Base-by-base conservation (phyloP, 371 early-diverging fungal genomes). In the Mucor saturninus region DNA sequence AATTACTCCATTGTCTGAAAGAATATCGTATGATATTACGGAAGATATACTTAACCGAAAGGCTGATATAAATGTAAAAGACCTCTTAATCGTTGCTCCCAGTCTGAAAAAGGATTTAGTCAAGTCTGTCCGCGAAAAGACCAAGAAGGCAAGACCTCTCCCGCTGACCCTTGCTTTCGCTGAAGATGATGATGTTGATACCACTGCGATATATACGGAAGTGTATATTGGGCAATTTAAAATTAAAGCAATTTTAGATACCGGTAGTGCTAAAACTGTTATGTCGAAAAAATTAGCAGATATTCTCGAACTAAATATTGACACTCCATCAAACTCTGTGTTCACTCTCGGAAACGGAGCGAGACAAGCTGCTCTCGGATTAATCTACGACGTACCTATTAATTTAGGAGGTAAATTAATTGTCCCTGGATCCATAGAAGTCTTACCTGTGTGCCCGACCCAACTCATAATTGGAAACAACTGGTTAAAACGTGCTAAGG, bases 311-410 rank as follows among this genome's bases (percentile, higher is more conserved):
- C 13, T 60, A 13, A 13, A 9, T 14, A 60, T 60, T 5, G 61
- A 60, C 26, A 21, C 61, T 9, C 52, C 61, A 4, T 53, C 61
- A 9, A 43, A 5, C 0, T 15, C 11, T 10, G 32, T 60, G 0
- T 60, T 60, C 21, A 53, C 53, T n/a, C n/a, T 60, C 0, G 61
- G 61, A 10, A 60, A 60, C 26, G 26, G 32, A 1, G 30, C 53
- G 3, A 52, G 51, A 9, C 61, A 60, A 53, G 40, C 54, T 2
- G 40, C 53, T 9, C 8, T 60, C 14, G 61, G 61, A 15, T 5
- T 53, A 0, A 32, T 4, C n/a, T n/a, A n/a, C n/a, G n/a, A n/a
- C n/a, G n/a, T n/a, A n/a, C n/a, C n/a, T n/a, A n/a, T n/a, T n/a
- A 51, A 32, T 4, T 7, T 57, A 0, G 37, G 45, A 1, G 58